Evolutionary conservation across 345 rosid genomes (phyloP).

Genomic region (Populus deltoides): DNA sequence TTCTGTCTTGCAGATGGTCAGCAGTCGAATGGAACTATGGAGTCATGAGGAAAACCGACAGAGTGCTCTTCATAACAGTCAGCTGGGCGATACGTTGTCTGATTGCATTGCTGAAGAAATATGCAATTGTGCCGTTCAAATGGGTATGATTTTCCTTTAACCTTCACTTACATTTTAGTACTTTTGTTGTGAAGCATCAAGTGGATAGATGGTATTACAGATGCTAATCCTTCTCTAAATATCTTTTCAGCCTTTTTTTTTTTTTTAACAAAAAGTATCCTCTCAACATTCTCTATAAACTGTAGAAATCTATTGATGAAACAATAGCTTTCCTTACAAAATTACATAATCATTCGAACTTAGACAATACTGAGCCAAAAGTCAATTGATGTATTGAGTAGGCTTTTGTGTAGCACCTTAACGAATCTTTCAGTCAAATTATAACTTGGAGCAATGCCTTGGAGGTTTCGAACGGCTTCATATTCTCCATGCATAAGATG

Average conservation of each 20-base stretch:
- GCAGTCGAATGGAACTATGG: constrained; percentile 63
- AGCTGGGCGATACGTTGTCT: constrained; percentile 43
- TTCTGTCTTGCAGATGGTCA: constrained; percentile 50
- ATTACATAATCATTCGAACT: background rate
- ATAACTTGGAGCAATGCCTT: background rate
- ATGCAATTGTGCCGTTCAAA: constrained; percentile 62
- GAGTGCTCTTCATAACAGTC: constrained; percentile 25
- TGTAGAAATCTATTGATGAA: background rate
- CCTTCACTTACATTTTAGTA: background rate
- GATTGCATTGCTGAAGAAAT: constrained; percentile 65
- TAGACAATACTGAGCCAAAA: background rate
- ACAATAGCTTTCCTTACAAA: background rate
- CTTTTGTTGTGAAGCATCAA: background rate
- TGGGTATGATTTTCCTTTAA: constrained; percentile 38
- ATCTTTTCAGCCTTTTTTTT: background rate
- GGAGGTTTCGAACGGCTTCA: background rate
- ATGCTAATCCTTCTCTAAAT: background rate
- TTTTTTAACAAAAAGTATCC: background rate
- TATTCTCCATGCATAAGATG: background rate
- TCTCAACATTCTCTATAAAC: background rate
- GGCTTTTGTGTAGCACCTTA: background rate
- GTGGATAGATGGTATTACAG: background rate
- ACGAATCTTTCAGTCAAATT: background rate
- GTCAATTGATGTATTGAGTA: background rate
- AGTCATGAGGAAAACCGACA: constrained; percentile 46